Conservation (phyloP, 768 basidiomycete species). For the Candolleomyces efflorescens region DNA sequence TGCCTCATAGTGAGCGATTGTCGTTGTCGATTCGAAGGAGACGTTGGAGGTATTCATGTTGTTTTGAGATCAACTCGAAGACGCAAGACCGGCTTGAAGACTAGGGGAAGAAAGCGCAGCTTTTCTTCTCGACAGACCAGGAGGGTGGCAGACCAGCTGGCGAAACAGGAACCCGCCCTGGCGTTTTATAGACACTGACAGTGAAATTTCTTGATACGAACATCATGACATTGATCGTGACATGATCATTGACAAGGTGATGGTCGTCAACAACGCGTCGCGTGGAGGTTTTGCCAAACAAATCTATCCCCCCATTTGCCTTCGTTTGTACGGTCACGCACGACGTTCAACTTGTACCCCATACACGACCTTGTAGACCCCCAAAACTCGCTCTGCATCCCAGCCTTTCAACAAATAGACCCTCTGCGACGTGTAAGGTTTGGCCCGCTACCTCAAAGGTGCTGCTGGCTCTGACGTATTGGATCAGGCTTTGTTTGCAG, state of each 20-base stretch:
- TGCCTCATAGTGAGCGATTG: background rate
- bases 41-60: background rate
- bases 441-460: background rate
- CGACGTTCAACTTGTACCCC: too few species aligned
- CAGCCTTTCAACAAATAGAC: too few species aligned
- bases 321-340: too few species aligned
- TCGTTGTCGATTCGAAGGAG: background rate
- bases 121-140: background rate
- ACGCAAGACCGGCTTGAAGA: background rate
- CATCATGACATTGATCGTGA: too few species aligned
- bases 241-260: too few species aligned
- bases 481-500: background rate
- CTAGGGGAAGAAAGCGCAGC: conserved; percentile 2
- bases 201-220: too few species aligned
- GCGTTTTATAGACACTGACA: too few species aligned
- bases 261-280: too few species aligned
- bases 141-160: conserved; percentile 1
- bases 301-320: too few species aligned
- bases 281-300: too few species aligned
- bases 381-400: too few species aligned
- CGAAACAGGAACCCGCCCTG: background rate
- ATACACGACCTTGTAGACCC: too few species aligned
- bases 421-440: background rate
- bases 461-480: background rate
- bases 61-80: conserved; percentile 3